Evolutionary conservation across 139 green algal genomes (phyloP), one percentile per base, ranked within the genome.

Genomic region (Chlorella ohadii): DNA sequence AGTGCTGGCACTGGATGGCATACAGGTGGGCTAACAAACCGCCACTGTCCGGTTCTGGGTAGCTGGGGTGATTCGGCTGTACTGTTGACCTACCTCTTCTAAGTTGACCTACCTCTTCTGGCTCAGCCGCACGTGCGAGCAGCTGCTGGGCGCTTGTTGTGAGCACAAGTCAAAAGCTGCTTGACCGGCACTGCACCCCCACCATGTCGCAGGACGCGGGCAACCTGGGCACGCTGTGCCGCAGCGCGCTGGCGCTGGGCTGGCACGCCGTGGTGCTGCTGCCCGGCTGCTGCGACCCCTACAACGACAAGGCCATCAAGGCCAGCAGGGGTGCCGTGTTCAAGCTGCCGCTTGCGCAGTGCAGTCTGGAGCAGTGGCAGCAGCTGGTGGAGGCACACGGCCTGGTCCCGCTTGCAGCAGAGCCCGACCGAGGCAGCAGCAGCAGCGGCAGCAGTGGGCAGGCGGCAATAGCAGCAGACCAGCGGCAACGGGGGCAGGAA

Each of bases 201-300:
- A 22, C 23, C 4, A 41, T 11, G 9, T 3, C 16, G 33, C 55
- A 74, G 41, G 78, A 83, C 28, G 39, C 63, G 1, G 78, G 63
- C 11, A 83, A 74, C 63, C 39, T 75, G 39, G 78, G 78, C n/a
- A 83, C 63, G 63, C 78, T 73, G 74, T 77, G 96, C 76, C 84
- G 94, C 25, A 94, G 90, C 41, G 94, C 94, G 39, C 39, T 92
- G 38, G 94, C 92, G 0, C 92, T 98, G 86, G 94, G 94, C 2
- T 98, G 93, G 92, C 79, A 94, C 51, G 93, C 86, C 4, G 90
- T 92, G 51, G 92, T 92, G 59, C 85, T 98, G 76, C 88, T 98
- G 72, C 89, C 89, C 3, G 94, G 94, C 34, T 97, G 95, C 88
- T 94, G 89, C 66, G 94, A 97, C 81, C 90, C 89, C 4, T 93